Percentiles rank a stretch among this genome's conserved stretches.
These are phyloP conservation scores for Clausena lansium DNA, from an alignment of 345 rosid genomes.

Conservation along the genomic window DNA sequence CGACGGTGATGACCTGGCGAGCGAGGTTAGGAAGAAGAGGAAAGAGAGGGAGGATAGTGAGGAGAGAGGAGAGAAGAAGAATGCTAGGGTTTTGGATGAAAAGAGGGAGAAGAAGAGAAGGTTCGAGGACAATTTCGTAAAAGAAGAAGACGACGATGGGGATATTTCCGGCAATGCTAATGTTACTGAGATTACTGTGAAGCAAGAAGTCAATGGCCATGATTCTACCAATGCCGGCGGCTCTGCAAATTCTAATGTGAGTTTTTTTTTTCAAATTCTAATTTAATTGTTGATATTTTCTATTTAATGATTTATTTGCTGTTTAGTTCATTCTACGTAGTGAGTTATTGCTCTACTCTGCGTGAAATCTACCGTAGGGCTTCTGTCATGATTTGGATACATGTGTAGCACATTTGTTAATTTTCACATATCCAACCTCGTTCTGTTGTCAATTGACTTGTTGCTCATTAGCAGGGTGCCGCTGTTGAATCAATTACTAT, in stretches of 20 bases:
- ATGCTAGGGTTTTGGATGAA: conserved; percentile 39
- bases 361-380: no score
- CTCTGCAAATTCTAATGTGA: conserved; percentile 44
- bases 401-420: not conserved
- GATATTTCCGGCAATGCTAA: conserved; percentile 14
- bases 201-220: conserved; percentile 33
- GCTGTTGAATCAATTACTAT: conserved; percentile 31
- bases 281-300: not conserved
- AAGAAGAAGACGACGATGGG: conserved; percentile 20
- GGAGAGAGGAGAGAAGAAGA: conserved; percentile 42
- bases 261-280: conserved; percentile 14
- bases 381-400: no score
- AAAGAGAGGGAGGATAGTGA: conserved; percentile 38
- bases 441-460: not conserved
- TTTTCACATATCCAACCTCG: not conserved
- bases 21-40: conserved; percentile 45
- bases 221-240: conserved; percentile 22
- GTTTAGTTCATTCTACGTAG: no score
- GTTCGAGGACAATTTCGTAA: conserved; percentile 44
- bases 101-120: conserved; percentile 48
- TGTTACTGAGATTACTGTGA: conserved; percentile 26
- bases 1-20: conserved; percentile 24
- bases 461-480: conserved; percentile 48
- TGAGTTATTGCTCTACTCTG: no score
- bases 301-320: no score